phyloP scores from a whole-genome alignment of 78 protist species.

The Dictyostelium brefeldianum region DNA sequence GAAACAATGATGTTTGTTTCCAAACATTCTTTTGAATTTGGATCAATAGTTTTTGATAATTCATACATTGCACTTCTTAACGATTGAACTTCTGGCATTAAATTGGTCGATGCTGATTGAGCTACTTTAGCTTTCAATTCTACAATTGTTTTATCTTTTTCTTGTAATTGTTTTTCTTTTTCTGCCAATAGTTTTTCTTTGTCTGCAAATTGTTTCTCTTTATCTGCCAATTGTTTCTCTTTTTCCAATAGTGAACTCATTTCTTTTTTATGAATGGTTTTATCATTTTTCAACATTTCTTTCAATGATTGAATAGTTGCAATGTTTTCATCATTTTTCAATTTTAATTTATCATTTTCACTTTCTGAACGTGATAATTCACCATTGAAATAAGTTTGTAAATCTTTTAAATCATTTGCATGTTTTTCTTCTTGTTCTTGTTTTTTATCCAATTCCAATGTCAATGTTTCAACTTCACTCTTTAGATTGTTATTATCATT shows the following conservation, averaged over 20 bases:
- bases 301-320: slow-evolving; percentile 1
- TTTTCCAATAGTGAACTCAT: background rate
- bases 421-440: background rate
- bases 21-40: background rate
- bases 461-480: background rate
- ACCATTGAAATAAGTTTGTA: background rate
- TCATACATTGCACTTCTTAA: background rate
- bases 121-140: background rate
- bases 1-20: background rate
- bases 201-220: background rate
- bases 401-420: background rate
- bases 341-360: background rate
- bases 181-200: background rate
- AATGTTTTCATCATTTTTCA: background rate
- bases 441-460: background rate
- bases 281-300: background rate
- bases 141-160: background rate
- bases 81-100: slow-evolving; percentile 15
- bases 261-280: background rate
- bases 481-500: background rate
- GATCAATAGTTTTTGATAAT: background rate
- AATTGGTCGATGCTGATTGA: background rate
- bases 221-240: background rate
- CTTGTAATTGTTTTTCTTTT: background rate
- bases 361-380: background rate